A percentile compares a stretch with the other conserved stretches of the same genome.
phyloP scores from a whole-genome alignment of 306 rosid species.

The Ormosia emarginata region DNA sequence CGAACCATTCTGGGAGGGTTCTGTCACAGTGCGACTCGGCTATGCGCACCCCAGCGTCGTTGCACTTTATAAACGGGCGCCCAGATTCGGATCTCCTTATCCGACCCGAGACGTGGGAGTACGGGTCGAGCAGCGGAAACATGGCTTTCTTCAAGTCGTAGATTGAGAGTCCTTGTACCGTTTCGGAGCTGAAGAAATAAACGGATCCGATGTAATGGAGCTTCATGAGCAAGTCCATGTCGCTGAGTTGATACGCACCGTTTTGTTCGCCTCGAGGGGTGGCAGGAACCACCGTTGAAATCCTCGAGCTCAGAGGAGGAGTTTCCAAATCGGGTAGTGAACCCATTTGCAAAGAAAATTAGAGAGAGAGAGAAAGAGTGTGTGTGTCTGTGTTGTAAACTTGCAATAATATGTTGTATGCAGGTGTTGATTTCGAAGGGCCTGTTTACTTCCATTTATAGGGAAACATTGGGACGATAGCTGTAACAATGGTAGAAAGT shows the following conservation, averaged over 20 bases:
- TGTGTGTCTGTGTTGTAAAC: too few relatives aligned
- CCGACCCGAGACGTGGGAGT: slow-evolving; percentile 53
- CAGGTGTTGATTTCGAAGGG: background rate
- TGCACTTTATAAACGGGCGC: slow-evolving; percentile 62
- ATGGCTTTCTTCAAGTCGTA: slow-evolving; percentile 55
- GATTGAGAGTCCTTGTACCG: slow-evolving; percentile 41
- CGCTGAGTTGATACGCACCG: slow-evolving; percentile 32
- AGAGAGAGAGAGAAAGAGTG: background rate
- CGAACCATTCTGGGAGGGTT: slow-evolving; percentile 47
- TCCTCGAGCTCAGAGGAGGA: background rate
- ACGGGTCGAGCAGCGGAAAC: slow-evolving; percentile 49
- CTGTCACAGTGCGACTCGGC: slow-evolving; percentile 50
- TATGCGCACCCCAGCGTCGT: slow-evolving; percentile 71
- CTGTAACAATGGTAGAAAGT: too few relatives aligned
- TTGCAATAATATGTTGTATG: background rate
- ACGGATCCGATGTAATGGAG: slow-evolving; percentile 66
- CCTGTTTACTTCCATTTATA: background rate
- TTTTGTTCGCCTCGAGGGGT: slow-evolving; percentile 28
- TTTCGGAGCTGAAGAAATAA: slow-evolving; percentile 47
- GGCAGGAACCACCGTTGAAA: slow-evolving; percentile 81
- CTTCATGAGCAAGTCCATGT: slow-evolving; percentile 67
- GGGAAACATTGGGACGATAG: background rate
- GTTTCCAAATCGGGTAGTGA: slow-evolving; percentile 4
- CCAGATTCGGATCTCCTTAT: slow-evolving; percentile 43
- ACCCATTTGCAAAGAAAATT: slow-evolving; percentile 3